Evolutionary conservation across 2,329 filamentous ascomycete species (phyloP).

Genomic region (Hypoxylon sp.): DNA sequence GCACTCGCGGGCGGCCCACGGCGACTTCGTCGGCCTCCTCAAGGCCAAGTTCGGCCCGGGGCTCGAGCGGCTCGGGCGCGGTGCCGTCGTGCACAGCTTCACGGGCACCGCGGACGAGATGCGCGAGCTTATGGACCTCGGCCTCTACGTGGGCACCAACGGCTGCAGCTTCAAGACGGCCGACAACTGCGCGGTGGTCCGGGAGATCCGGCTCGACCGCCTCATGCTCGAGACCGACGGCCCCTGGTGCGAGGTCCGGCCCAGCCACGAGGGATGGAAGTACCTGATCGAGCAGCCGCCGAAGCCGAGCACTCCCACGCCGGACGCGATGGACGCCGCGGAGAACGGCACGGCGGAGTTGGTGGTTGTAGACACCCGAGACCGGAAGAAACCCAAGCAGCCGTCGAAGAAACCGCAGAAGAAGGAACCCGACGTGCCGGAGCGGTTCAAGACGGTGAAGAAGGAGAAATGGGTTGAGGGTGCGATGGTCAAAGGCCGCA

Average conservation of each 20-base stretch:
- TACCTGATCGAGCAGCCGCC: conserved; percentile 65
- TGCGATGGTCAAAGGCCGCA: conserved; percentile 91
- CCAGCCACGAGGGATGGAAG: conserved; percentile 86
- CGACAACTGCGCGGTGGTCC: conserved; percentile 89
- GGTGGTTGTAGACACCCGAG: neutral
- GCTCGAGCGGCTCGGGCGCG: conserved; percentile 75
- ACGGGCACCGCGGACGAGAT: conserved; percentile 90
- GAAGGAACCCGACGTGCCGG: conserved; percentile 74
- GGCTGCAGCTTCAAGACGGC: conserved; percentile 96
- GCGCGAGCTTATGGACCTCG: conserved; percentile 80
- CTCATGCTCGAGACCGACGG: conserved; percentile 97
- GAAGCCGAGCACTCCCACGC: conserved; percentile 12
- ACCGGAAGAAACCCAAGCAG: conserved; percentile 30
- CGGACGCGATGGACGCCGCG: neutral
- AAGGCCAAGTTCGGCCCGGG: conserved; percentile 66
- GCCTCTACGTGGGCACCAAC: conserved; percentile 93
- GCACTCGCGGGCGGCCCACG: conserved; percentile 87
- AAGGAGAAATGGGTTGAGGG: conserved; percentile 95
- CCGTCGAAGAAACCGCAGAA: conserved; percentile 62
- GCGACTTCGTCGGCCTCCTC: conserved; percentile 83
- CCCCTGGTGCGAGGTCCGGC: conserved; percentile 95
- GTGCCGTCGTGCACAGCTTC: conserved; percentile 93
- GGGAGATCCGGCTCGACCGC: conserved; percentile 78
- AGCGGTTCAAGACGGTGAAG: conserved; percentile 85
- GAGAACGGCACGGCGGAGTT: conserved; percentile 10